Evolutionary conservation across 2,329 filamentous ascomycete genomes (phyloP).

Genomic region (Botrytis cinerea): DNA sequence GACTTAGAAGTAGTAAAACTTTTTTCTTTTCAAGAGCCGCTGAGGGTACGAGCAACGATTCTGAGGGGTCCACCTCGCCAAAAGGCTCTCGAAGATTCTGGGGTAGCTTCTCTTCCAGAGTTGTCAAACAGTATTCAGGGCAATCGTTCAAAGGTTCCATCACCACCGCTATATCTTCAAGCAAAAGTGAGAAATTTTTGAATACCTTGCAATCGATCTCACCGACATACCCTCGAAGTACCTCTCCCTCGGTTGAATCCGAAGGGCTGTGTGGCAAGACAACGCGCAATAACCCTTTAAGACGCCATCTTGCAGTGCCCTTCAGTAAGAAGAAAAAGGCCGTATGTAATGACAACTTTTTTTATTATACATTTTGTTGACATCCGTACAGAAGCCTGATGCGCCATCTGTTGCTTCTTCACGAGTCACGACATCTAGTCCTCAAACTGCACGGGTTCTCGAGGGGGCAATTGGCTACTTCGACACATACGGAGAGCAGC

Average conservation of each 20-base stretch:
- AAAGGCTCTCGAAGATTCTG: constrained; percentile 19
- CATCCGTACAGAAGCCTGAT: not conserved
- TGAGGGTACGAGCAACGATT: not conserved
- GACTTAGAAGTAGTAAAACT: constrained; percentile 7
- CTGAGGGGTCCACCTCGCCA: constrained; percentile 15
- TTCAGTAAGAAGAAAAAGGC: constrained; percentile 24
- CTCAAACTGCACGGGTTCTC: constrained; percentile 30
- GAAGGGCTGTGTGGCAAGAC: constrained; percentile 35
- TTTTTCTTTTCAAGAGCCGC: constrained; percentile 3
- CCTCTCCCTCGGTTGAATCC: constrained; percentile 20
- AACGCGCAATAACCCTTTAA: constrained; percentile 27
- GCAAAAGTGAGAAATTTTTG: constrained; percentile 12
- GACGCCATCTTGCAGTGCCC: constrained; percentile 21
- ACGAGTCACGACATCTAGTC: constrained; percentile 30
- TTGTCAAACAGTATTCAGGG: constrained; percentile 8
- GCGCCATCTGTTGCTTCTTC: constrained; percentile 10
- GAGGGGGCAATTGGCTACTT: constrained; percentile 35
- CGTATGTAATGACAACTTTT: constrained; percentile 23
- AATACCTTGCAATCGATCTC: constrained; percentile 25
- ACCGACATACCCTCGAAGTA: constrained; percentile 25
- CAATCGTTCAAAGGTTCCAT: not conserved
- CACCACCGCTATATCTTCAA: constrained; percentile 12
- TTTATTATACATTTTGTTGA: not conserved
- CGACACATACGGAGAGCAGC: constrained; percentile 15
- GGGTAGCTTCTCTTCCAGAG: constrained; percentile 18